These are phyloP conservation scores for Clohesyomyces aquaticus DNA, from an alignment of 495 filamentous ascomycete species.

Conservation along the genomic window DNA sequence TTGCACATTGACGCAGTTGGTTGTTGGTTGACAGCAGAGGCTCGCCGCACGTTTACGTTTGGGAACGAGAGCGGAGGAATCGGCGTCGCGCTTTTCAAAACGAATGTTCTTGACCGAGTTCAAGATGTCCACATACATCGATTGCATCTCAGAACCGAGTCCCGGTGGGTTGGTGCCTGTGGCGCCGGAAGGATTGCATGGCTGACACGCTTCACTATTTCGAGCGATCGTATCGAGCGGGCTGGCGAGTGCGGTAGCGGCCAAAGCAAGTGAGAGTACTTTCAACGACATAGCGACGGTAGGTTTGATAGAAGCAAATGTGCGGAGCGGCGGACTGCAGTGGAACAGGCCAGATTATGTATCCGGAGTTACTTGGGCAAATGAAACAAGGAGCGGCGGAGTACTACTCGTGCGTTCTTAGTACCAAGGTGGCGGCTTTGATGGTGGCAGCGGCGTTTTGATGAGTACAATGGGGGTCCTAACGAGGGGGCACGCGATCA, in stretches of 20 bases:
- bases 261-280: constrained; percentile 10
- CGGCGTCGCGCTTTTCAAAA: constrained; percentile 31
- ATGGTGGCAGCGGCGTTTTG: background rate
- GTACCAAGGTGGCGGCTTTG: background rate
- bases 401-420: too few species aligned
- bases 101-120: constrained; percentile 41
- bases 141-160: constrained; percentile 39
- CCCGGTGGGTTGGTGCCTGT: constrained; percentile 37
- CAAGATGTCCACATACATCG: constrained; percentile 42
- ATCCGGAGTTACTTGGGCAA: background rate
- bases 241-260: constrained; percentile 9
- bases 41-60: constrained; percentile 12
- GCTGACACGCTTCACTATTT: background rate
- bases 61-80: too few species aligned
- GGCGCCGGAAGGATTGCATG: constrained; percentile 39
- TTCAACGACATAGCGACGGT: background rate
- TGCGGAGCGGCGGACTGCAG: background rate
- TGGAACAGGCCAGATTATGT: background rate
- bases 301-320: background rate
- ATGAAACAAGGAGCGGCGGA: background rate
- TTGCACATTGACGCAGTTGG: constrained; percentile 44
- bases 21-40: constrained; percentile 36
- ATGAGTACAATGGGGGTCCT: background rate
- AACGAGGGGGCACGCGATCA: background rate
- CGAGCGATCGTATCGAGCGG: background rate